Conservation (phyloP, 1,284 basidiomycete species). For the Apiotrichum siamense region DNA sequence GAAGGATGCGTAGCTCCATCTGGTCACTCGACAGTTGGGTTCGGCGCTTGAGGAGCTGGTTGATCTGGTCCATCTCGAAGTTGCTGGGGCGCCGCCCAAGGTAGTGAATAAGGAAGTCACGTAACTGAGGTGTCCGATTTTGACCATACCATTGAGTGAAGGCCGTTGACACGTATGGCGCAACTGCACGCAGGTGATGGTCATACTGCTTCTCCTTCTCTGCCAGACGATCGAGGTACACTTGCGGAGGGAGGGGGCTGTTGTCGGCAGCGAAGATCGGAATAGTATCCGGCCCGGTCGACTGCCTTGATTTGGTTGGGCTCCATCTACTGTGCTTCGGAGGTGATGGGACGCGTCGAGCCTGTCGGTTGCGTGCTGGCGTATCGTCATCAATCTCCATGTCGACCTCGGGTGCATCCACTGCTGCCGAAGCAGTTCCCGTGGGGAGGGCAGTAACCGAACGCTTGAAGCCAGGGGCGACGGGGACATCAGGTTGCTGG, state of each 20-base stretch:
- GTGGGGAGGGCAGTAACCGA: not conserved
- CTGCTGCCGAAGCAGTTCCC: not conserved
- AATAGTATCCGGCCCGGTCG: too few relatives aligned
- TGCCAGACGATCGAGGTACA: conserved; percentile 20
- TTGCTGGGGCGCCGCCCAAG: conserved; percentile 29
- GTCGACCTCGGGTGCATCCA: conserved; percentile 5
- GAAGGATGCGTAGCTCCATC: conserved; percentile 17
- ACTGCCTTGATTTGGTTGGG: not conserved
- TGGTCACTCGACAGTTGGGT: conserved; percentile 22
- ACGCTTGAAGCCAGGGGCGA: not conserved
- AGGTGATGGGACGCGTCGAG: too few relatives aligned
- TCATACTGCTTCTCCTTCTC: conserved; percentile 23
- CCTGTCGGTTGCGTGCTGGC: too few relatives aligned
- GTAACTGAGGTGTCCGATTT: conserved; percentile 20
- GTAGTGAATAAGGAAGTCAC: conserved; percentile 34
- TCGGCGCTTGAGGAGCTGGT: conserved; percentile 21
- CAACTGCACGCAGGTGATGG: conserved; percentile 19
- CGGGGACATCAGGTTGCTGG: conserved; percentile 1
- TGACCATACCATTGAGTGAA: conserved; percentile 35
- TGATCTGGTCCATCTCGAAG: conserved; percentile 31
- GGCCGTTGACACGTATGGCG: conserved; percentile 37
- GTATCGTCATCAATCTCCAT: conserved; percentile 10
- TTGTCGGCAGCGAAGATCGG: too few relatives aligned
- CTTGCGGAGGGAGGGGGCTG: not conserved
- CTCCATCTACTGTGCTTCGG: conserved; percentile 3